phyloP scores from a whole-genome alignment of 129 eudicot species.

The Helichrysum umbraculigerum region DNA sequence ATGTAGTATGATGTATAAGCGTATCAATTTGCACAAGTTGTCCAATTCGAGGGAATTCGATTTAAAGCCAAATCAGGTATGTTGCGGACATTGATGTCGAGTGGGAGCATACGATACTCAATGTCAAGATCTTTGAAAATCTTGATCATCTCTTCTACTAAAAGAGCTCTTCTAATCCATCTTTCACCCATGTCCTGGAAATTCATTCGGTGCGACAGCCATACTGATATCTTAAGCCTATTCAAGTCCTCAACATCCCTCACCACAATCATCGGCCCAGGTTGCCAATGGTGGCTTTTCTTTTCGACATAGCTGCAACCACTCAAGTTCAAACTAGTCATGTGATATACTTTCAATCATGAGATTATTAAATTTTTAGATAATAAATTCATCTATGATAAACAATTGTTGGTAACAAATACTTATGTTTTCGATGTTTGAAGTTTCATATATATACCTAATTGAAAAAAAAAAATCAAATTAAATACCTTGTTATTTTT shows the following conservation, averaged over 20 bases:
- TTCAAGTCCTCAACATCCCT: constrained; percentile 48
- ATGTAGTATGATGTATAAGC: neutral
- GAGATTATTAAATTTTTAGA: no score
- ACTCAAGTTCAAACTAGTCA: neutral
- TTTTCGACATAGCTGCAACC: constrained; percentile 48
- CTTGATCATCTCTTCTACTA: constrained; percentile 51
- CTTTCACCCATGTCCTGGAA: constrained; percentile 58
- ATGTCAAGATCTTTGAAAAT: constrained; percentile 51
- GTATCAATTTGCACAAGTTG: constrained; percentile 31
- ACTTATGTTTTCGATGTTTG: neutral
- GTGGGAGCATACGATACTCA: constrained; percentile 53
- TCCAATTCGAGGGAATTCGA: constrained; percentile 47
- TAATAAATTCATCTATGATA: no score
- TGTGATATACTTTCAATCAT: neutral
- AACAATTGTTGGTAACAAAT: no score
- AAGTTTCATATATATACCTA: neutral
- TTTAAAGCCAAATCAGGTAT: constrained; percentile 28
- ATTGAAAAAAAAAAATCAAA: neutral
- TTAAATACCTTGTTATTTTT: constrained; percentile 34
- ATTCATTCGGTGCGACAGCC: constrained; percentile 58
- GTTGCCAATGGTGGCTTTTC: constrained; percentile 61
- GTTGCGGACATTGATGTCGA: constrained; percentile 45
- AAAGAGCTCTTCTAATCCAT: constrained; percentile 49
- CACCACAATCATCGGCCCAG: constrained; percentile 43
- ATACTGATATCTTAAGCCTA: constrained; percentile 47